A percentile compares a stretch with the other conserved stretches of the same genome.
Conservation (phyloP, 1,284 basidiomycete genomes). For the Athelia sp. region DNA sequence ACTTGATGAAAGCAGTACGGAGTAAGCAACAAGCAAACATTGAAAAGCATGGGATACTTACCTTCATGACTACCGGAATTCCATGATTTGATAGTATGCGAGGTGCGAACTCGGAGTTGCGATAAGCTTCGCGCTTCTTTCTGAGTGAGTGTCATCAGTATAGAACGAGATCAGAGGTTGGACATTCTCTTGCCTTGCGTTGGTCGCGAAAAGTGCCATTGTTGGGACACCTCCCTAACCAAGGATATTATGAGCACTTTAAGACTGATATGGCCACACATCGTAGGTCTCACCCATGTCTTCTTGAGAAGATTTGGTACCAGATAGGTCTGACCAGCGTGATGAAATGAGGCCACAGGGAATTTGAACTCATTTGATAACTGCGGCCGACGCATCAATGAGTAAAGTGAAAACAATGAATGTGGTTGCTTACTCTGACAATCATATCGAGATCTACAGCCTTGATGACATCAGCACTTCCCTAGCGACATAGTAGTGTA, state of each 20-base stretch:
- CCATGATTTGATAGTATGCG: constrained; percentile 68
- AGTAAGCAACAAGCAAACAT: background rate
- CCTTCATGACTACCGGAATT: constrained; percentile 70
- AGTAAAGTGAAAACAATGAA: background rate
- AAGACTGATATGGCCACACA: no score
- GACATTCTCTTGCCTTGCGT: constrained; percentile 16
- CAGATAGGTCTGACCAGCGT: constrained; percentile 61
- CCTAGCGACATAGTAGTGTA: background rate
- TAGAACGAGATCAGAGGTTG: background rate
- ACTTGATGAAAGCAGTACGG: constrained; percentile 27
- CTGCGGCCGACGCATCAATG: constrained; percentile 17
- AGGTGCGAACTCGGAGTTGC: constrained; percentile 77
- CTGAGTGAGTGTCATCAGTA: constrained; percentile 25
- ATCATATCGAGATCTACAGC: constrained; percentile 60
- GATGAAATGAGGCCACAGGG: constrained; percentile 59
- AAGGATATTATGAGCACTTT: background rate
- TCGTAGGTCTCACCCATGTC: constrained; percentile 34
- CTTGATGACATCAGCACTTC: constrained; percentile 25
- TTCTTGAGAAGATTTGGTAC: constrained; percentile 56
- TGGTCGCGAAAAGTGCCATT: constrained; percentile 55
- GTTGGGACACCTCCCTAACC: constrained; percentile 38
- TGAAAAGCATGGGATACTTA: constrained; percentile 15
- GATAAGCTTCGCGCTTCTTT: constrained; percentile 73
- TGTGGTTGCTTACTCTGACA: constrained; percentile 36
- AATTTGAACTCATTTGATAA: constrained; percentile 67